Base-by-base conservation (phyloP, 1,284 basidiomycete species). In the Exsudoporus floridanus region DNA sequence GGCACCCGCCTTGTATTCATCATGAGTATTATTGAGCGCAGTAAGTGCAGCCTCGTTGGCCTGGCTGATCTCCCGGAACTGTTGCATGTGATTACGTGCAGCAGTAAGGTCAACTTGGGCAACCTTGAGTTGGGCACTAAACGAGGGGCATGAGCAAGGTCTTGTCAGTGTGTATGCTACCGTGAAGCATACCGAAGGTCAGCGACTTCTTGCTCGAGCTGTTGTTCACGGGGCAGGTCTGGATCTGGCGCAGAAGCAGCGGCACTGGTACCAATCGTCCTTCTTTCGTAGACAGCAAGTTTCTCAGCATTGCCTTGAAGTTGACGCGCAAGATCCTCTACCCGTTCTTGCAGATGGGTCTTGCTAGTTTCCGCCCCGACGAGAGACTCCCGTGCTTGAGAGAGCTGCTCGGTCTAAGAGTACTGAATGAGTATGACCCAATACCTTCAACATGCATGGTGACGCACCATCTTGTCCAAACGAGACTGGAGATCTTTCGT, bases 11-110 rank as follows among this genome's bases (percentile, higher is more conserved):
- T 84, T 88, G 74, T 88, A 93, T 66, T 92, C 85, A 50, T 94
- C 91, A 60, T 88, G 84, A 0, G 88, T 90, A 0, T 75, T 70
- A 50, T 85, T 87, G 40, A 94, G 72, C 37, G 81, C 80, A 23
- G 80, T 77, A 7, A 94, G 75, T 16, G 91, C 90, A 56, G 79
- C 79, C 64, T 94, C 92, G 61, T 82, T 92, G 0, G 89, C 88
- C 62, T 86, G 81, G 53, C 88, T 88, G 61, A 93, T 92, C 53
- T 88, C 84, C 66, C 91, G 82, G 79, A 88, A 94, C 67, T 94
- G 91, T 57, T 88, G 81, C 21, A 88, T 85, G 63, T 94, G 88
- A 45, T 75, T 80, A 46, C 80, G 78, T 4, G 90, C 85, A 34
- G 84, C 75, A 6, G 82, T 75, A 33, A 92, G 77, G 59, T 93